phyloP scores from a whole-genome alignment of 257 asterid genomes.

The Vinca minor region DNA sequence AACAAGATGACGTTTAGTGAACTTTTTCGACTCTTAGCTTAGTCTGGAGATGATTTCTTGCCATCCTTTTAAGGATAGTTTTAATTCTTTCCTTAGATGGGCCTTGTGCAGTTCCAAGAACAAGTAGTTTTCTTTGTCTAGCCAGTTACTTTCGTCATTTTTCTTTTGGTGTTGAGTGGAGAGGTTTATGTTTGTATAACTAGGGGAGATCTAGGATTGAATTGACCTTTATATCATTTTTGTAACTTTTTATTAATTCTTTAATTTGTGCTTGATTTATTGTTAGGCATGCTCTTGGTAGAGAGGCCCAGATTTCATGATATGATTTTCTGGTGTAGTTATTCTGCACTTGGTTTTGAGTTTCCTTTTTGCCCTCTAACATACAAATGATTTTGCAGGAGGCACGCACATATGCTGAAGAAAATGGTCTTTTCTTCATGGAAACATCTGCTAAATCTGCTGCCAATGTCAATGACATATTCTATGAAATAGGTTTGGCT shows the following conservation, averaged over 20 bases:
- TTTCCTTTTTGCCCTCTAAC: conserved; percentile 2
- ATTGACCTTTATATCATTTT: no score
- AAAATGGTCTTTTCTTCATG: conserved; percentile 30
- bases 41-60: background rate
- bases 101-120: background rate
- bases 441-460: conserved; percentile 46
- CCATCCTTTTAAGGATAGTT: no score
- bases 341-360: background rate
- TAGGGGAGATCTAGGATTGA: no score
- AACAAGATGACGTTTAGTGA: background rate
- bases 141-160: background rate
- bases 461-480: conserved; percentile 29
- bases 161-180: no score
- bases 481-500: conserved; percentile 30
- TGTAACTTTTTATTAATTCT: background rate
- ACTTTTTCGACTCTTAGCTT: no score
- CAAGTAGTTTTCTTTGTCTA: no score
- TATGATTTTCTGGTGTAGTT: background rate
- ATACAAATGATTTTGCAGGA: conserved; percentile 19
- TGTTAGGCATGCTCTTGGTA: background rate
- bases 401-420: conserved; percentile 30
- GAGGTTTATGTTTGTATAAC: no score
- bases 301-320: no score
- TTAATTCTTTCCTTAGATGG: background rate
- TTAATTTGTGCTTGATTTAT: background rate